These are phyloP conservation scores for Blastomyces gilchristii DNA, from an alignment of 2,329 filamentous ascomycete species.

Conservation along the genomic window DNA sequence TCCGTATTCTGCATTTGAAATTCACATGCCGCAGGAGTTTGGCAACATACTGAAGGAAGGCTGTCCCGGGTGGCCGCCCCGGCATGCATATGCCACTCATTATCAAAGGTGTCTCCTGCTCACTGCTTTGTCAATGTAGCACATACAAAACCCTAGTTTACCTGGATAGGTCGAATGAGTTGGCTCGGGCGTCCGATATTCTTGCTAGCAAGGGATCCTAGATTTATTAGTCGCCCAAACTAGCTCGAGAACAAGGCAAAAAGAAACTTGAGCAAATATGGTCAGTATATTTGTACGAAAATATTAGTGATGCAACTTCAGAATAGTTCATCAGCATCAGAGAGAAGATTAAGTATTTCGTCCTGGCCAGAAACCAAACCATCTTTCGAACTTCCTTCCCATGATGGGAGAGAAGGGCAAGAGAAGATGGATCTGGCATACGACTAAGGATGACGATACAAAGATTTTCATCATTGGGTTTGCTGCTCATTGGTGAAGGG, in stretches of 20 bases:
- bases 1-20: not conserved
- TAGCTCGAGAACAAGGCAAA: not conserved
- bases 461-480: conserved; percentile 66
- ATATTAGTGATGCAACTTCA: not conserved
- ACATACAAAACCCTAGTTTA: not conserved
- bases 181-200: not conserved
- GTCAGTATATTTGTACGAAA: not conserved
- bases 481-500: conserved; percentile 9
- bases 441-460: conserved; percentile 97
- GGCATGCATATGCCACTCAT: not conserved
- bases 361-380: conserved; percentile 9
- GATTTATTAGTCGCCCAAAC: not conserved
- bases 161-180: not conserved
- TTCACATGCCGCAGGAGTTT: not conserved
- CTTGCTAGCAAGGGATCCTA: not conserved
- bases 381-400: conserved; percentile 1
- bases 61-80: not conserved
- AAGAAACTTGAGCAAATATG: not conserved
- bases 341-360: conserved; percentile 16
- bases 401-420: not conserved
- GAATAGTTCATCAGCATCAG: conserved; percentile 8
- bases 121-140: not conserved
- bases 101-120: not conserved
- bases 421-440: conserved; percentile 43
- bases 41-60: not conserved